Evolutionary conservation across 169 alveolate species (phyloP).

Genomic region (Plasmodium relictum): DNA sequence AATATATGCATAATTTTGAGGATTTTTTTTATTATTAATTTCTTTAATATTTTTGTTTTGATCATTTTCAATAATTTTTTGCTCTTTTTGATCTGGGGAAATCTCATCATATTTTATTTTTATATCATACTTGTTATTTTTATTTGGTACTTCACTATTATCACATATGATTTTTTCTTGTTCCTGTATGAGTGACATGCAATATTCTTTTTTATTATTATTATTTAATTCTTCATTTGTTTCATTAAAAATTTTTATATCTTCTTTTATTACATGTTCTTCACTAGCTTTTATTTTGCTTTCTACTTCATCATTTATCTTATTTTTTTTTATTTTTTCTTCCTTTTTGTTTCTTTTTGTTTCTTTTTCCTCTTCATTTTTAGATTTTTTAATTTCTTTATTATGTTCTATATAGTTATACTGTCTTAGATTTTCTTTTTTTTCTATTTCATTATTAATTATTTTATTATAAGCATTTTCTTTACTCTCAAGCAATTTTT

Average conservation of each 20-base stretch:
- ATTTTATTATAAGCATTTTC: conserved; percentile 13
- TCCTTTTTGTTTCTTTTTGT: not conserved
- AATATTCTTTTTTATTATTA: not conserved
- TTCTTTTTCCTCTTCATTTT: not conserved
- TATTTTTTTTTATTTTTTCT: conserved; percentile 2
- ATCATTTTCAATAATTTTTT: too few relatives aligned
- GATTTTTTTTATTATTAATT: too few relatives aligned
- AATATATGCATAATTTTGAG: too few relatives aligned
- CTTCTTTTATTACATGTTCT: not conserved
- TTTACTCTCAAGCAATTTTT: not conserved
- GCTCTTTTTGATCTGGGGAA: too few relatives aligned
- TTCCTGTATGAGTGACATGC: not conserved
- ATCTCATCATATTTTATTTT: too few relatives aligned
- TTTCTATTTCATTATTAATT: not conserved
- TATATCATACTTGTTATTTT: too few relatives aligned
- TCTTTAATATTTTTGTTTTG: too few relatives aligned
- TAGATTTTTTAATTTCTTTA: conserved; percentile 2
- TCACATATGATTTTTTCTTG: too few relatives aligned
- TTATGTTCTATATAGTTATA: not conserved
- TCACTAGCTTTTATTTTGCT: not conserved
- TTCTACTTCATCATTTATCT: not conserved
- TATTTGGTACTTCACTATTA: too few relatives aligned
- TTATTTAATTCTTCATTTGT: not conserved
- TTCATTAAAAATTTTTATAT: not conserved
- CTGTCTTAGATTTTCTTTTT: not conserved